phyloP scores from a whole-genome alignment of 2,329 filamentous ascomycete genomes.

The Botrytis byssoidea region DNA sequence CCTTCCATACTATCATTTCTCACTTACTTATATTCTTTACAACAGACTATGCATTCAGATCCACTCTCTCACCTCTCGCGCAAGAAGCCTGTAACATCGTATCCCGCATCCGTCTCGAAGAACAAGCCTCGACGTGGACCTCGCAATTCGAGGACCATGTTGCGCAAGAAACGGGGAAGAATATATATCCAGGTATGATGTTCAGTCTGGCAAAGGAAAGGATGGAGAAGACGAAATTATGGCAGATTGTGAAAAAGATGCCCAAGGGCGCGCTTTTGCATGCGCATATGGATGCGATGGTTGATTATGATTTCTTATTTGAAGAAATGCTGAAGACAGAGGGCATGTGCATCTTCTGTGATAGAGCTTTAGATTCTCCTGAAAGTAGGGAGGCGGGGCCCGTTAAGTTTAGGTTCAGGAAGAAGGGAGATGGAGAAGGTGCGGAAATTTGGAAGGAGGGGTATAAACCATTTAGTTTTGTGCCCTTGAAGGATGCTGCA shows the following conservation, averaged over 20 bases:
- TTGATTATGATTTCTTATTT: conserved; percentile 79
- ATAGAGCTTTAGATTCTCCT: conserved; percentile 53
- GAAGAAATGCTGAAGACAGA: conserved; percentile 67
- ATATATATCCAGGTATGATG: conserved; percentile 88
- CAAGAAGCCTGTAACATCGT: conserved; percentile 77
- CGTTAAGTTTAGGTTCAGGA: conserved; percentile 63
- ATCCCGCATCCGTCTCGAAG: conserved; percentile 72
- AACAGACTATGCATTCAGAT: conserved; percentile 66
- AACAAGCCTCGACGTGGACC: conserved; percentile 76
- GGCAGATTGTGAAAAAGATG: conserved; percentile 81
- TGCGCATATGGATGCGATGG: conserved; percentile 88
- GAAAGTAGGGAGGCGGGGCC: conserved; percentile 53
- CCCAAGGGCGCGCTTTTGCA: conserved; percentile 86
- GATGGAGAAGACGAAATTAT: conserved; percentile 82
- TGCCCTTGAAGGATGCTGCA: conserved; percentile 56
- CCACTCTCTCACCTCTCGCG: conserved; percentile 76
- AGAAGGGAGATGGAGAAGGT: conserved; percentile 40
- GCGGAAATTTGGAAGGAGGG: conserved; percentile 61
- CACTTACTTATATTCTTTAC: conserved; percentile 31
- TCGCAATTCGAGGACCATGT: conserved; percentile 68
- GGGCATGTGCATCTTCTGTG: conserved; percentile 68
- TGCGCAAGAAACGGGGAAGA: conserved; percentile 59
- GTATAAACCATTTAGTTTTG: conserved; percentile 51
- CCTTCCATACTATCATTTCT: conserved; percentile 7
- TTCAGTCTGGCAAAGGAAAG: conserved; percentile 81